Evolutionary conservation across 345 rosid species (phyloP), one percentile per base, ranked within the genome.

Genomic region (Punica granatum): DNA sequence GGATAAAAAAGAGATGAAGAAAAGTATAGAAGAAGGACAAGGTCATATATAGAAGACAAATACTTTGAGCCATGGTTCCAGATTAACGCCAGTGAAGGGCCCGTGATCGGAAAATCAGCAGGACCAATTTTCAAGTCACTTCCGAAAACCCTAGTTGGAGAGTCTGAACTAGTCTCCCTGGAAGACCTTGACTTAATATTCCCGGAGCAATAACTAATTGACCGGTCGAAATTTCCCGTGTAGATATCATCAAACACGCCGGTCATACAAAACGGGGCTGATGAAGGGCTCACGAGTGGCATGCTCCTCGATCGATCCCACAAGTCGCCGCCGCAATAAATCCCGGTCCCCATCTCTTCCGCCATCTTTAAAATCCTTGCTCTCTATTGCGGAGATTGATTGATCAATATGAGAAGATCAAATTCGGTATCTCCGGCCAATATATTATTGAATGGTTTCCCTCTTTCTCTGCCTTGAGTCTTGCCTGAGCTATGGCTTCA

Each of bases 261-360:
- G 10, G 44, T 12, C 7, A 32, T 14, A 66, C 43, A 56, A 28
- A 12, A 66, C 31, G 42, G 60, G 37, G 60, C 23, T 3, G 60
- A 66, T 33, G 60, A 66, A 21, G 36, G 19, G 59, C n/a, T 35
- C 69, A 48, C 28, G 30, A 46, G 9, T 23, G 60, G 31, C 60
- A 53, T 53, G 28, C n/a, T 58, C 58, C 61, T 66, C 15, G 44
- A 28, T 1, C n/a, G 69, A 51, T 66, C 58, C 69, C 69, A 49
- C 69, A 60, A 66, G 42, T 49, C 58, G 7, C 41, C 18, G 7
- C 69, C 43, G n/a, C 43, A 26, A 56, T n/a, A 58, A 12, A 66
- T 66, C 33, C 69, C 60, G 32, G 28, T 66, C 33, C 41, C 69
- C 8, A 66, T 32, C 35, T 49, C 69, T 66, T 66, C 69, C 33